Evolutionary conservation across 371 early-diverging fungal species (phyloP).

Genomic region (Mortierella sp.): DNA sequence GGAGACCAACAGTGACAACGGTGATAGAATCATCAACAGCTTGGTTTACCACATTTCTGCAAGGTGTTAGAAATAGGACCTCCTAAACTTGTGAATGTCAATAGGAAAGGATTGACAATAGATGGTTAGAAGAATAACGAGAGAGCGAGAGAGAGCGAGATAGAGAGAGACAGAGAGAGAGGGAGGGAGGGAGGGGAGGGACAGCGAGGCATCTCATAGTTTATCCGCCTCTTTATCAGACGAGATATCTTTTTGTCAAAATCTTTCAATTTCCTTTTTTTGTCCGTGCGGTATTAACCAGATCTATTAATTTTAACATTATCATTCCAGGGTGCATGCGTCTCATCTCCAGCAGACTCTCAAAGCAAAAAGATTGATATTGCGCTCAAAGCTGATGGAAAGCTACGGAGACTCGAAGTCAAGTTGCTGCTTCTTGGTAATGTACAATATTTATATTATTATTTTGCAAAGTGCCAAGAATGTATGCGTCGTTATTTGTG

Average conservation of each 20-base stretch:
- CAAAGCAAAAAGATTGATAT: conserved; percentile 33
- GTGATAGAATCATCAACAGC: too few relatives aligned
- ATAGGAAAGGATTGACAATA: too few relatives aligned
- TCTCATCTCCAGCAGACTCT: conserved; percentile 22
- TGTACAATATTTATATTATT: neutral
- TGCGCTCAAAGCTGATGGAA: conserved; percentile 41
- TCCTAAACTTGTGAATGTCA: too few relatives aligned
- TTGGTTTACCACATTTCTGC: too few relatives aligned
- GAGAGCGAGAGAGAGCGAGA: neutral
- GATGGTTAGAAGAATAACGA: too few relatives aligned
- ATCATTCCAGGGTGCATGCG: conserved; percentile 29
- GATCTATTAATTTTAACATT: neutral
- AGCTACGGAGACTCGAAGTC: conserved; percentile 28
- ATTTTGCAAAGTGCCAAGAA: neutral
- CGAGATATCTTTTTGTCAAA: neutral
- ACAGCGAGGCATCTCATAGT: too few relatives aligned
- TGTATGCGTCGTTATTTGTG: neutral
- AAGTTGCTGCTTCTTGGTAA: conserved; percentile 38
- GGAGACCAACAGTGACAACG: too few relatives aligned
- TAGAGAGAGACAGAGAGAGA: too few relatives aligned
- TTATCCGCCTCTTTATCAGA: too few relatives aligned
- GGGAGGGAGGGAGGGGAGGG: too few relatives aligned
- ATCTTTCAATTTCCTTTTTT: neutral
- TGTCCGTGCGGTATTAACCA: neutral
- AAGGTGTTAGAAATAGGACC: too few relatives aligned